Percentiles rank a stretch among this genome's conserved stretches.
phyloP scores from a whole-genome alignment of 148 eudicot genomes.

The Nepenthes mirabilis region DNA sequence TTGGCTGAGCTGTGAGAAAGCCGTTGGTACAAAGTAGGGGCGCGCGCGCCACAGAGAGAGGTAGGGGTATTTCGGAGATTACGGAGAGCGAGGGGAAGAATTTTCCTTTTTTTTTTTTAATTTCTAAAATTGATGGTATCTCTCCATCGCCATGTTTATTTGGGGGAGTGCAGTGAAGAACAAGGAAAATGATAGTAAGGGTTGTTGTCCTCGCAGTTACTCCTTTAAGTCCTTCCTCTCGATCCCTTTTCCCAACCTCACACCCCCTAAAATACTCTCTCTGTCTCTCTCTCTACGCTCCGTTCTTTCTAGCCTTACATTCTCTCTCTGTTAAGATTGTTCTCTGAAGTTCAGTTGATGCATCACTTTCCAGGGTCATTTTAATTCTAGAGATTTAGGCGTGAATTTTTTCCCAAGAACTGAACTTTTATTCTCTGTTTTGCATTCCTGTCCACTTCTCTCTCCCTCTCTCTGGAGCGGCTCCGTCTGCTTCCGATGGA shows the following conservation, averaged over 20 bases:
- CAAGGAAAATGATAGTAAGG: constrained; percentile 17
- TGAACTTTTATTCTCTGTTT: neutral
- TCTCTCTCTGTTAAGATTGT: neutral
- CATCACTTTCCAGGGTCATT: neutral
- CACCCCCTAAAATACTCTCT: constrained; percentile 4
- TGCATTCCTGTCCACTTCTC: neutral
- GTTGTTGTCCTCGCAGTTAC: constrained; percentile 7
- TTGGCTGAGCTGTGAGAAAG: too few relatives aligned
- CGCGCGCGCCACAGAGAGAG: too few relatives aligned
- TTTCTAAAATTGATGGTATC: too few relatives aligned
- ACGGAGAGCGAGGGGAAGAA: too few relatives aligned
- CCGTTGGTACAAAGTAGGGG: too few relatives aligned
- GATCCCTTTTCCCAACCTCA: neutral
- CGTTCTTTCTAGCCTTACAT: neutral
- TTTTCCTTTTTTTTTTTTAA: too few relatives aligned
- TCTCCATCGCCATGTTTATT: too few relatives aligned
- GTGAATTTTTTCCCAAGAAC: neutral
- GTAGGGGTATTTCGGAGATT: too few relatives aligned
- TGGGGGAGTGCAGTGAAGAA: constrained; percentile 15
- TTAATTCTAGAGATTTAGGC: neutral
- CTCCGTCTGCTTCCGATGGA: constrained; percentile 3
- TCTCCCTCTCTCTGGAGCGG: constrained; percentile 1
- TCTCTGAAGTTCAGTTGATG: neutral
- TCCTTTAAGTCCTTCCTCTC: constrained; percentile 1
- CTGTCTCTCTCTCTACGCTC: neutral